Evolutionary conservation across 805 yeast species (phyloP).

Genomic region (Metschnikowia lochheadii): DNA sequence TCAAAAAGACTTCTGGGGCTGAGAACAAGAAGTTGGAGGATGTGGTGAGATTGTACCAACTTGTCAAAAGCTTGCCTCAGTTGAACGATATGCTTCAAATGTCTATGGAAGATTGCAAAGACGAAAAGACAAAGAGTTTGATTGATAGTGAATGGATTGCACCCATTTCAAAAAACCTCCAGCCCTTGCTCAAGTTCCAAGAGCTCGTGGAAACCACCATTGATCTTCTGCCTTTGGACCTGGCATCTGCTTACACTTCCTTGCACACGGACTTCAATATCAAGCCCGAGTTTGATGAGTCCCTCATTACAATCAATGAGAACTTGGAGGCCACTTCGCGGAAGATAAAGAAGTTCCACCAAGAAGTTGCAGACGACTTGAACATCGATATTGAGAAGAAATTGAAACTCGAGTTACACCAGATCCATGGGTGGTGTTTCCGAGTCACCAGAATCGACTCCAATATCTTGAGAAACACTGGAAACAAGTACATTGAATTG

Average conservation of each 20-base stretch:
- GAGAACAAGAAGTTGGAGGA: conserved; percentile 73
- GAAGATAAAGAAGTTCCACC: conserved; percentile 58
- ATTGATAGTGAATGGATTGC: conserved; percentile 52
- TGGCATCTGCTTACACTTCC: conserved; percentile 31
- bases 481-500: conserved; percentile 63
- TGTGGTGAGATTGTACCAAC: conserved; percentile 82
- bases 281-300: conserved; percentile 85
- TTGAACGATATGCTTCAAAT: conserved; percentile 49
- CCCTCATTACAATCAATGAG: conserved; percentile 55
- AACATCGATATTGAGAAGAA: conserved; percentile 82
- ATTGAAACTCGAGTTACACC: conserved; percentile 83
- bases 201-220: conserved; percentile 91
- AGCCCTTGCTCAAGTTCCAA: conserved; percentile 60
- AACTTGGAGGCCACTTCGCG: conserved; percentile 52
- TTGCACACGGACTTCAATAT: conserved; percentile 71
- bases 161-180: conserved; percentile 48
- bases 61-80: conserved; percentile 67
- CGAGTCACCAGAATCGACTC: conserved; percentile 90
- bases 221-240: conserved; percentile 76
- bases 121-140: conserved; percentile 28
- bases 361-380: conserved; percentile 65
- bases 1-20: conserved; percentile 27
- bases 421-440: conserved; percentile 90
- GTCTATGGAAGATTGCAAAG: conserved; percentile 35
- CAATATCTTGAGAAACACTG: conserved; percentile 60